Conservation (phyloP, 2,329 filamentous ascomycete genomes). For the Talaromyces funiculosus region DNA sequence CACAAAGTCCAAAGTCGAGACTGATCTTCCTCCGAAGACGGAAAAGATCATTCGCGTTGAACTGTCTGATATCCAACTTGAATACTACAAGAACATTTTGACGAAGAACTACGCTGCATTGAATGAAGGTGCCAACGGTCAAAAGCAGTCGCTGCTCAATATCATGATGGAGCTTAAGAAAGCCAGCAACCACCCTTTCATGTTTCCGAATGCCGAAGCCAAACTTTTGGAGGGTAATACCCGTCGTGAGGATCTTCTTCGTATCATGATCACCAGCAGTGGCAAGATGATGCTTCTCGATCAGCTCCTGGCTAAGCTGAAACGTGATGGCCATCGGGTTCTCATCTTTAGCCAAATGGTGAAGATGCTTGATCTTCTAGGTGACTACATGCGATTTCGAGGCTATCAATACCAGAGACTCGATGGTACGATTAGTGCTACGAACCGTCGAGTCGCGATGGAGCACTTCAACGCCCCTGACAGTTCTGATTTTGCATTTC, state of each 20-base stretch:
- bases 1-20: conserved; percentile 96
- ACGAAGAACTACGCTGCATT: conserved; percentile 93
- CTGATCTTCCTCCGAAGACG: conserved; percentile 90
- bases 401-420: conserved; percentile 94
- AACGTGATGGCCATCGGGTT: conserved; percentile 88
- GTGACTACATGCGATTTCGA: conserved; percentile 85
- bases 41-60: conserved; percentile 99
- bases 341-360: conserved; percentile 99
- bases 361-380: conserved; percentile 92
- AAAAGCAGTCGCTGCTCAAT: conserved; percentile 92
- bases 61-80: conserved; percentile 88
- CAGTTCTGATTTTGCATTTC: conserved; percentile 92
- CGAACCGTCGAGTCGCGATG: conserved; percentile 83
- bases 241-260: conserved; percentile 82
- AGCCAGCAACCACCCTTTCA: conserved; percentile 96
- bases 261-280: conserved; percentile 90
- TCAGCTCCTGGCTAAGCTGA: conserved; percentile 87
- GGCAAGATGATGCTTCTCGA: conserved; percentile 99
- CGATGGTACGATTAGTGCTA: conserved; percentile 88
- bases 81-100: conserved; percentile 98
- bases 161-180: conserved; percentile 99
- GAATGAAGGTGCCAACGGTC: conserved; percentile 81
- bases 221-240: conserved; percentile 74
- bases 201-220: conserved; percentile 92
- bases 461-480: conserved; percentile 98